Evolutionary conservation across 2,329 filamentous ascomycete genomes (phyloP), one percentile per base, ranked within the genome.

Genomic region (Alternaria sp.): DNA sequence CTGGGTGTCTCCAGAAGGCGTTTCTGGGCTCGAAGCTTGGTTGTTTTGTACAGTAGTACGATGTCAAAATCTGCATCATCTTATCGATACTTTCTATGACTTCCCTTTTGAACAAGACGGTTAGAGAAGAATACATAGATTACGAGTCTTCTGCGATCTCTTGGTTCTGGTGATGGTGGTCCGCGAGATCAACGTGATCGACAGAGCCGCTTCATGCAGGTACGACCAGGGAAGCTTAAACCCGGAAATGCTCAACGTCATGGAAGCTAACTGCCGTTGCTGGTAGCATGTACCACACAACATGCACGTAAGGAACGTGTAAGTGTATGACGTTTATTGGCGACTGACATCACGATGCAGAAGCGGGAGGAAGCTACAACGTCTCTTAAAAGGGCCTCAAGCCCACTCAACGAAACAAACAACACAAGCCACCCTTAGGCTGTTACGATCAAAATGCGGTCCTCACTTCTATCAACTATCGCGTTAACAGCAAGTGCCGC

Each of bases 171-270:
- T 47, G 32, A 25, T 30, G 6, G n/a, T 28, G 8, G 4, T 19
- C 10, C 36, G 11, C n/a, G 28, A 8, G 44, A 57, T 57, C 44
- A 28, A 9, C 30, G 13, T 32, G 44, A 56, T 56, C 40, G 54
- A 19, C 54, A 44, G 25, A n/a, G 40, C 54, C 54, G 40, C 26
- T 28, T 51, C 52, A 51, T 61, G 54, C 54, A 61, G 54, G 52
- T 61, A 57, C 59, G 19, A 45, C 28, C 23, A 17, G 21, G 32
- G 54, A 32, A 47, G 32, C 59, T 57, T 57, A 46, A 32, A 49
- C 25, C 52, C 59, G 52, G n/a, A 46, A 30, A 52, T 61, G 17
- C 40, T 40, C 46, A 61, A 61, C 59, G 54, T 57, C 59, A 61
- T 61, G 25, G 44, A 57, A 46, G 8, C 36, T 25, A 44, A 54